Evolutionary conservation across 257 asterid genomes (phyloP).

Genomic region (Orobanche coerulescens): DNA sequence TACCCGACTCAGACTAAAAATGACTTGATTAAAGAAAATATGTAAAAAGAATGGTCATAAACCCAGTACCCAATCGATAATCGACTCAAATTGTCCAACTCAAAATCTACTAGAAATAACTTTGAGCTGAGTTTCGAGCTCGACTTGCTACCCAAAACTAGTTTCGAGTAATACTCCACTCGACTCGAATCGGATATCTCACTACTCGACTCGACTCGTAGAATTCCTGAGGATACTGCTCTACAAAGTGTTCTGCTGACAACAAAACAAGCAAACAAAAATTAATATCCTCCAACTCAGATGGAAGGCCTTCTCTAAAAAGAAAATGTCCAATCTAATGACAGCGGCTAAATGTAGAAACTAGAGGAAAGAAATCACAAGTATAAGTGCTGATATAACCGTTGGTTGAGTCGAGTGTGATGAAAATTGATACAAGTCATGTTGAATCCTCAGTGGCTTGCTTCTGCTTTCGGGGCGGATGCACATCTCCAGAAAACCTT

Average conservation of each 20-base stretch:
- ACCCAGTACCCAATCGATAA: too few relatives aligned
- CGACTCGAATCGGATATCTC: too few relatives aligned
- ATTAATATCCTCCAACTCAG: background rate
- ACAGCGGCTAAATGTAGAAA: background rate
- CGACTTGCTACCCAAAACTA: too few relatives aligned
- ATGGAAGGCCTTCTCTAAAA: background rate
- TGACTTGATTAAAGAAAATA: too few relatives aligned
- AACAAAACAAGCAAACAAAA: background rate
- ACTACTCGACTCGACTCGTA: too few relatives aligned
- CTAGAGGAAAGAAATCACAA: background rate
- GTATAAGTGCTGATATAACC: background rate
- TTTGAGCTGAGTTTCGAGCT: too few relatives aligned
- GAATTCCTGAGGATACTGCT: background rate
- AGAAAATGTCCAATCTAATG: background rate
- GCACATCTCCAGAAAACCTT: constrained; percentile 36
- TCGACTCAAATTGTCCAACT: too few relatives aligned
- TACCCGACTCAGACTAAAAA: too few relatives aligned
- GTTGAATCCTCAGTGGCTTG: constrained; percentile 14
- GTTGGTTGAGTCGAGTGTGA: background rate
- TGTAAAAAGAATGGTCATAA: too few relatives aligned
- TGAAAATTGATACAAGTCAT: background rate
- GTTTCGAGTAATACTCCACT: too few relatives aligned
- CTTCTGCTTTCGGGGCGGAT: constrained; percentile 33
- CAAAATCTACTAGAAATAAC: too few relatives aligned
- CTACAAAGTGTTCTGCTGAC: background rate